Percentiles rank a stretch among this genome's conserved stretches.
Conservation (phyloP, 176 grass and related monocot species). For the Cymbopogon citratus region DNA sequence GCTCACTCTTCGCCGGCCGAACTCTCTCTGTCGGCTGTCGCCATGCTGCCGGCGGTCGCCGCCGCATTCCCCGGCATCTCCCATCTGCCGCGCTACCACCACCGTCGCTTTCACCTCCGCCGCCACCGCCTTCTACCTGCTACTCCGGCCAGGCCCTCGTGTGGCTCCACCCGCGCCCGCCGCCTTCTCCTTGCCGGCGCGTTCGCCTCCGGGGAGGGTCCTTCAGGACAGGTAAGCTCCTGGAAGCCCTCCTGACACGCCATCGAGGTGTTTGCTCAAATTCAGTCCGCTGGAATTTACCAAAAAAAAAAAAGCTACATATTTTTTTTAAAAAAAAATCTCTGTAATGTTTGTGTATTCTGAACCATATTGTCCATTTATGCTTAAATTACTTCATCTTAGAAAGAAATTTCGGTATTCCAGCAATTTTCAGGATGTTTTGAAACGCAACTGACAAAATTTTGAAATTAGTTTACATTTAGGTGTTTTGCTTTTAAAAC, state of each 20-base stretch:
- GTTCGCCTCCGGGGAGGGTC: constrained; percentile 16
- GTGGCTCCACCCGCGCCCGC: neutral
- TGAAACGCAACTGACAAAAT: no score
- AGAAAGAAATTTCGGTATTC: no score
- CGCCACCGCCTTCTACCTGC: neutral
- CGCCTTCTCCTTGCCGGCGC: constrained; percentile 7
- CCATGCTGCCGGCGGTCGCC: constrained; percentile 30
- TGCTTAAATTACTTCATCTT: no score
- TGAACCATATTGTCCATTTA: no score
- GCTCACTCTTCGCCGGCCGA: neutral
- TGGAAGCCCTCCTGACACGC: neutral
- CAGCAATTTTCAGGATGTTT: no score
- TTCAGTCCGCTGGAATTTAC: no score
- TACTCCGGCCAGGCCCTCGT: neutral
- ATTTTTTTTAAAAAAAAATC: no score
- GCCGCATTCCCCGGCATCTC: neutral
- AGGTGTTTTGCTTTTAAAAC: no score
- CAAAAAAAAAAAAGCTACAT: no score
- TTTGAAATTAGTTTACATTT: no score
- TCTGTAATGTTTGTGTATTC: no score
- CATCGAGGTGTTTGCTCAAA: neutral
- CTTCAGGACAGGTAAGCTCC: constrained; percentile 19
- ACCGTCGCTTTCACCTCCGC: neutral
- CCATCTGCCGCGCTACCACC: neutral
- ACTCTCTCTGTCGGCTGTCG: neutral